Conservation (phyloP, 1,139 yeast species). For the Blastobotrys proliferans region DNA sequence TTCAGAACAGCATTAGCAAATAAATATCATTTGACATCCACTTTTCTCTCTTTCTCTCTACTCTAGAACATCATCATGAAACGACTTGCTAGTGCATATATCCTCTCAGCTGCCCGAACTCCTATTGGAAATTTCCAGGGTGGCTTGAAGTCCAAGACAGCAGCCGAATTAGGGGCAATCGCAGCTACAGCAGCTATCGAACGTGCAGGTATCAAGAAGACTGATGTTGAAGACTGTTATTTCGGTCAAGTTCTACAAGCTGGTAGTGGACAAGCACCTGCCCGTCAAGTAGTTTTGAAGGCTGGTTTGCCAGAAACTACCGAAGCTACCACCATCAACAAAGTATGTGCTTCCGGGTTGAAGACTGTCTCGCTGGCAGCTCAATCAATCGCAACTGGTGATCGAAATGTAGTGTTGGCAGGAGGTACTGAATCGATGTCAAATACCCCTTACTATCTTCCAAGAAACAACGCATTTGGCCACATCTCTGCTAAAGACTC, state of each 20-base stretch:
- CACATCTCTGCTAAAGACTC: constrained; percentile 49
- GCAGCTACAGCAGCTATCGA: constrained; percentile 55
- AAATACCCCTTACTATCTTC: constrained; percentile 47
- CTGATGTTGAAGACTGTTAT: constrained; percentile 49
- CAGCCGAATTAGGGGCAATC: constrained; percentile 52
- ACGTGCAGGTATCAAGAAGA: constrained; percentile 49
- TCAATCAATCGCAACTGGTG: constrained; percentile 51
- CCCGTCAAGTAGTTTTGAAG: constrained; percentile 57
- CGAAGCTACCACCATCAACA: constrained; percentile 56
- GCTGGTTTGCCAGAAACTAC: constrained; percentile 52
- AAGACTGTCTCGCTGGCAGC: constrained; percentile 54
- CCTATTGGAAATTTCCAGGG: constrained; percentile 61
- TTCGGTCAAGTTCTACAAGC: constrained; percentile 61
- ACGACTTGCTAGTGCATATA: constrained; percentile 33
- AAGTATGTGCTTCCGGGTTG: constrained; percentile 61
- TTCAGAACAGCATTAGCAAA: neutral
- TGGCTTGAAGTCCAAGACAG: constrained; percentile 45
- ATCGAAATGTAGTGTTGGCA: constrained; percentile 51
- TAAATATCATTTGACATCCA: neutral
- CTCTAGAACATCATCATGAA: neutral
- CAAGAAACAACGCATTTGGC: constrained; percentile 47
- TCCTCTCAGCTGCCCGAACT: constrained; percentile 54
- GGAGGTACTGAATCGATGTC: constrained; percentile 68
- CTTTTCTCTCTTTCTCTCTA: neutral
- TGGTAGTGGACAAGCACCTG: constrained; percentile 59